Base-by-base conservation (phyloP, 1,139 yeast species). In the Hyphopichia khmerensis region DNA sequence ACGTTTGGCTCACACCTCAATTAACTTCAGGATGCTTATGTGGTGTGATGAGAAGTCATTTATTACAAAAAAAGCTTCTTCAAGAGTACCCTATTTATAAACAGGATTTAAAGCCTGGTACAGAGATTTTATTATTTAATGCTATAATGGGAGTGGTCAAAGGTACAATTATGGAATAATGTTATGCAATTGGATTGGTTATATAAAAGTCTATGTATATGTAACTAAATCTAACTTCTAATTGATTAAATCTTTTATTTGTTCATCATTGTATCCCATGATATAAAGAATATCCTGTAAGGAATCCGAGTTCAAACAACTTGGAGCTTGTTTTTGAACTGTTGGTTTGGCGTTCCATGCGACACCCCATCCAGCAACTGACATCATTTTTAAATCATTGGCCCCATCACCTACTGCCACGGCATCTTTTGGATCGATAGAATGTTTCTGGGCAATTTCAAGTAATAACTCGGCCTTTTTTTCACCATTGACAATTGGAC, bases 341-440 rank as follows among this genome's bases (percentile, higher is more conserved):
- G 76, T 81, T 27, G 98, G 97, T 62, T 95, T 95, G 15, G 99
- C 99, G 60, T 90, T 87, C 95, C 96, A 95, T 0, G 99, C 99
- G 45, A 95, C 75, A 16, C 99, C 99, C 61, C 82, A 87, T 0
- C 99, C 98, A 2, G 96, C 97, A 16, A 68, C 80, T 3, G 73
- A 78, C 98, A 95, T 93, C 91, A 95, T 95, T 35, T 80, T 79
- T 59, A 95, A 72, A 64, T 95, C 99, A 56, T 95, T 95, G 21
- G 98, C 96, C 27, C 99, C 99, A 60, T 95, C 99, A 26, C 99
- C 99, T 32, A 95, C 88, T 33, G 98, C 98, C 39, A 88, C 84
- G 0, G 84, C 80, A 15, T 75, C 60, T 35, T 63, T 65, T 3
- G 85, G 67, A 23, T 79, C 80, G 27, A 91, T 75, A 3, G 65